phyloP scores from a whole-genome alignment of 169 alveolate genomes.

The Sarcocystis neurona region DNA sequence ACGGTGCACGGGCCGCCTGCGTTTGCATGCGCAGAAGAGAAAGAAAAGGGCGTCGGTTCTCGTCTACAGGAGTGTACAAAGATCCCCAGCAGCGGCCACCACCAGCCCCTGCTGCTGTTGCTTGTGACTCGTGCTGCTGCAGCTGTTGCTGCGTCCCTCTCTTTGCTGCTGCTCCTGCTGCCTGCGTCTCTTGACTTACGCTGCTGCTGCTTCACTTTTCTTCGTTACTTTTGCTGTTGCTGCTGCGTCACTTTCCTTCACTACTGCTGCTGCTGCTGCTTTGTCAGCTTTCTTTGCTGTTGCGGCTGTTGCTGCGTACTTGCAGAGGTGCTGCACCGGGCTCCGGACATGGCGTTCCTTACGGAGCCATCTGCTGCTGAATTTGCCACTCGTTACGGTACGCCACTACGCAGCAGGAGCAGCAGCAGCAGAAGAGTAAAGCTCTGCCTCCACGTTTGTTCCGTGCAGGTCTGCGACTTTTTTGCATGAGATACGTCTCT shows the following conservation, averaged over 20 bases:
- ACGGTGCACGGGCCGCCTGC: no score
- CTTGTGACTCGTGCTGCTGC: not conserved
- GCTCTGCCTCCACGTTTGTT: no score
- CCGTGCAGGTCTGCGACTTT: no score
- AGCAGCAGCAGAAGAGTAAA: not conserved
- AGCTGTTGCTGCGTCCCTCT: not conserved
- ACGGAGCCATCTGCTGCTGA: constrained; percentile 15
- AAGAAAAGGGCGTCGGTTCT: no score
- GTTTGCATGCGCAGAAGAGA: no score
- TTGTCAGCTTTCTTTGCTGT: not conserved
- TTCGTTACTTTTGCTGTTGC: not conserved
- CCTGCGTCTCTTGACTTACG: not conserved
- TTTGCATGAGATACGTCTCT: no score
- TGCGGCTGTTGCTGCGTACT: not conserved
- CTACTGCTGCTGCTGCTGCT: not conserved
- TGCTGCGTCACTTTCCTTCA: not conserved
- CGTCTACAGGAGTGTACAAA: no score
- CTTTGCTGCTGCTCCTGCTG: not conserved
- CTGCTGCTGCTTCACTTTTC: not conserved
- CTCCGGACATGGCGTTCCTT: constrained; percentile 40
- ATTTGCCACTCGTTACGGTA: constrained; percentile 25
- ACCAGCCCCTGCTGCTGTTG: not conserved
- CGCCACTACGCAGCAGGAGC: not conserved
- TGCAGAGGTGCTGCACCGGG: constrained; percentile 15
- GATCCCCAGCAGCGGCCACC: no score